These are phyloP conservation scores for Coemansia sp. DNA, from an alignment of 192 early-diverging fungal species.

Conservation along the genomic window DNA sequence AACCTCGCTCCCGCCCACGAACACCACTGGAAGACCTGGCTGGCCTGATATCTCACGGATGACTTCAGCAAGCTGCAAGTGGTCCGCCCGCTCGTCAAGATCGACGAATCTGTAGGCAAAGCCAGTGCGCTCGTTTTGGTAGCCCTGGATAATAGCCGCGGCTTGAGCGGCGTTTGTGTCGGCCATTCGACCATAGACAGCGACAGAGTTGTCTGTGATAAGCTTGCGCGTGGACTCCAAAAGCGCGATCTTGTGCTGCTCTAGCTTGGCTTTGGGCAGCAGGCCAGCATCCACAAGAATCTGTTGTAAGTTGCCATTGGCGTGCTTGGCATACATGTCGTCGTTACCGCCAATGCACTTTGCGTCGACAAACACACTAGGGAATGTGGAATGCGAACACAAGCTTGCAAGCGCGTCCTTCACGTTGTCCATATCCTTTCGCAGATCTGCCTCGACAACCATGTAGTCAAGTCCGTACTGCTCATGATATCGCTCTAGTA, in stretches of 20 bases:
- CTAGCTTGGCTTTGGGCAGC: background rate
- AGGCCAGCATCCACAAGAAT: background rate
- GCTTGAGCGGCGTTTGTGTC: background rate
- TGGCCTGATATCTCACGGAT: background rate
- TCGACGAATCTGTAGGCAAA: background rate
- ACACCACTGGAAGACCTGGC: background rate
- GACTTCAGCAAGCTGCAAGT: background rate
- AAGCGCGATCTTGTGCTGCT: background rate
- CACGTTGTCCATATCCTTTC: conserved; percentile 56
- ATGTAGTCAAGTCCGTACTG: conserved; percentile 38
- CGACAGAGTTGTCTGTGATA: background rate
- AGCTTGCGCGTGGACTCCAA: background rate
- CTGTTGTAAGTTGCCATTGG: background rate
- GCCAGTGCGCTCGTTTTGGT: background rate
- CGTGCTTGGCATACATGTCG: conserved; percentile 15
- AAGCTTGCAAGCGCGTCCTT: conserved; percentile 53
- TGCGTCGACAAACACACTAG: conserved; percentile 66
- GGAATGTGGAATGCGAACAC: conserved; percentile 64
- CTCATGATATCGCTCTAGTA: conserved; percentile 41
- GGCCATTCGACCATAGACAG: background rate
- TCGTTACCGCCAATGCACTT: conserved; percentile 63
- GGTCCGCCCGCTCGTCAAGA: conserved; percentile 9
- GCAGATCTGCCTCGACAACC: conserved; percentile 54
- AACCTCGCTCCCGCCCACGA: conserved; percentile 8
- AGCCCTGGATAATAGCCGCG: background rate